Conservation (phyloP, 106 monocot genomes). For the Apostasia shenzhenica region DNA sequence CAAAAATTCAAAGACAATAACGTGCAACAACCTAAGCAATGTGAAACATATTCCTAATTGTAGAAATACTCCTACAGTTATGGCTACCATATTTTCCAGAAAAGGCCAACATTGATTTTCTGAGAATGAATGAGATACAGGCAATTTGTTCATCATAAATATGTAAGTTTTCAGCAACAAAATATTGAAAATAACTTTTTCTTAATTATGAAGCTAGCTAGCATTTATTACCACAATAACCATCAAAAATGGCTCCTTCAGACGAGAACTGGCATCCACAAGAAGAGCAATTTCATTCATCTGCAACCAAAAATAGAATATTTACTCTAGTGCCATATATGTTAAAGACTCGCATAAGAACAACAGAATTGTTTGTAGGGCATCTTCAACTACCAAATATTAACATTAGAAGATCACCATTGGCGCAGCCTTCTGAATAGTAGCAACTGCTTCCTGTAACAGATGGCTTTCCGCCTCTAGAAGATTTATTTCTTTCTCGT, state of each 20-base stretch:
- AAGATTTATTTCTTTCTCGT: slow-evolving; percentile 48
- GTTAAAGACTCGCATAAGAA: slow-evolving; percentile 14
- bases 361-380: slow-evolving; percentile 41
- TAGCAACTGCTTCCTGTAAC: slow-evolving; percentile 58
- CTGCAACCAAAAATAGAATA: slow-evolving; percentile 42
- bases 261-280: slow-evolving; percentile 70
- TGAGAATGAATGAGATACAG: no score
- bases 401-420: slow-evolving; percentile 98
- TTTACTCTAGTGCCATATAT: slow-evolving; percentile 19
- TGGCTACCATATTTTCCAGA: no score
- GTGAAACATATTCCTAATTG: no score
- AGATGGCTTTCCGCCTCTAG: slow-evolving; percentile 67
- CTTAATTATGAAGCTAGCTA: not conserved
- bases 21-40: no score
- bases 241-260: slow-evolving; percentile 90
- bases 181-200: not conserved
- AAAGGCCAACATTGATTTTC: no score
- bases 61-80: no score
- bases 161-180: no score
- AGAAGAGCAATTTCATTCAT: slow-evolving; percentile 90
- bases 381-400: slow-evolving; percentile 90
- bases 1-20: no score
- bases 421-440: slow-evolving; percentile 83
- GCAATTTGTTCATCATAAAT: no score
- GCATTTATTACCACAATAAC: slow-evolving; percentile 78